phyloP scores from a whole-genome alignment of 2,329 filamentous ascomycete genomes.

The Raffaelea deltoideospora region DNA sequence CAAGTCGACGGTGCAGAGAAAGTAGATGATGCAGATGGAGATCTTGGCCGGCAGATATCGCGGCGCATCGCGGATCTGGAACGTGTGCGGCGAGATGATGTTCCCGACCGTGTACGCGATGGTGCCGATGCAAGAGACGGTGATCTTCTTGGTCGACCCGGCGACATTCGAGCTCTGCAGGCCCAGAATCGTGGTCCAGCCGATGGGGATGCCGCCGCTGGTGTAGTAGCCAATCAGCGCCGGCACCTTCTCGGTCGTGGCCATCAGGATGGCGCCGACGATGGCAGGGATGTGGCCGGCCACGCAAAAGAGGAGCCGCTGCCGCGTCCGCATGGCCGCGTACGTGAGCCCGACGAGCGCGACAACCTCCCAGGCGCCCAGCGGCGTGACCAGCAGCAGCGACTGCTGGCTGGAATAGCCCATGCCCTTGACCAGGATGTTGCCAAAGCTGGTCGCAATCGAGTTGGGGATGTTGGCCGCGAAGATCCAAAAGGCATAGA shows the following conservation, averaged over 20 bases:
- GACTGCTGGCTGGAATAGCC: conserved; percentile 4
- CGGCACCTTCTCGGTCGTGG: not conserved
- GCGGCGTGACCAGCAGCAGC: conserved; percentile 6
- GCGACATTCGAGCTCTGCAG: conserved; percentile 32
- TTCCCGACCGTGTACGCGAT: conserved; percentile 38
- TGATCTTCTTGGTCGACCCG: conserved; percentile 41
- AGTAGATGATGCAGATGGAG: conserved; percentile 24
- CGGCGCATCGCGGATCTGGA: conserved; percentile 38
- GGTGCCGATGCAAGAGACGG: conserved; percentile 35
- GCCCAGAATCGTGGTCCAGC: conserved; percentile 2
- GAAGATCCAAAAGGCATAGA: conserved; percentile 8
- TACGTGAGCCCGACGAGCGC: not conserved
- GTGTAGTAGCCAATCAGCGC: conserved; percentile 3
- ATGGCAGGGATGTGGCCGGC: conserved; percentile 1
- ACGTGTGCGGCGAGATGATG: conserved; percentile 38
- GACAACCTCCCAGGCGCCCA: conserved; percentile 5
- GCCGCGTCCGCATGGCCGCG: not conserved
- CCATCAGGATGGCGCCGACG: conserved; percentile 2
- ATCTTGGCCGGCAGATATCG: conserved; percentile 49
- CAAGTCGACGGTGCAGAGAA: conserved; percentile 1
- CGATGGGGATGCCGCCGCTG: conserved; percentile 1
- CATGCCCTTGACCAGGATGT: conserved; percentile 6
- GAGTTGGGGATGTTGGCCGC: conserved; percentile 8
- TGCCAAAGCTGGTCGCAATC: conserved; percentile 7
- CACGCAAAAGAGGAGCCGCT: not conserved